Percentiles rank a stretch among this genome's conserved stretches.
These are phyloP conservation scores for Pichia manshurica DNA, from an alignment of 805 yeast species.

Conservation along the genomic window DNA sequence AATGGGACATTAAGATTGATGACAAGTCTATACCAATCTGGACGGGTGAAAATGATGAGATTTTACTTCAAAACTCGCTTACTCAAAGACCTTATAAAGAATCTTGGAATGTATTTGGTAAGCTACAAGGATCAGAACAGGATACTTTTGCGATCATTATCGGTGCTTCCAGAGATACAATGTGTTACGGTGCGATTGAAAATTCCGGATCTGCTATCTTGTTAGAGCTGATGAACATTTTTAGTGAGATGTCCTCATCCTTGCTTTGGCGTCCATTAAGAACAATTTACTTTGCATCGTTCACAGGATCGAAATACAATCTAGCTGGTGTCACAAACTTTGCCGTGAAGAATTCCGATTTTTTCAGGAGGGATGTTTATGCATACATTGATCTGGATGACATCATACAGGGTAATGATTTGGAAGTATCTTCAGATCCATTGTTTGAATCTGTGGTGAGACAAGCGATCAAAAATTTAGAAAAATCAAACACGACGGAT, in stretches of 20 bases:
- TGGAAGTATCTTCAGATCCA: constrained; percentile 55
- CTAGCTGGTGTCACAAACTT: constrained; percentile 82
- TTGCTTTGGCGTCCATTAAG: constrained; percentile 80
- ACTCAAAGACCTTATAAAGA: constrained; percentile 51
- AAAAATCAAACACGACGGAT: constrained; percentile 21
- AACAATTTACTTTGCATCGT: constrained; percentile 74
- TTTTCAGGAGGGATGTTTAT: constrained; percentile 54
- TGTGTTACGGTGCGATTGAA: constrained; percentile 63
- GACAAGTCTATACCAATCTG: constrained; percentile 33
- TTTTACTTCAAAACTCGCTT: constrained; percentile 34
- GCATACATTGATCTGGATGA: constrained; percentile 72
- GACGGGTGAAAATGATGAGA: constrained; percentile 35
- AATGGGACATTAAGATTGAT: constrained; percentile 31
- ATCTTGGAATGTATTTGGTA: constrained; percentile 74
- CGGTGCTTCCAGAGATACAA: constrained; percentile 78
- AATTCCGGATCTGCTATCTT: constrained; percentile 71
- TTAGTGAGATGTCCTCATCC: constrained; percentile 56
- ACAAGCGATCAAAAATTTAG: constrained; percentile 33
- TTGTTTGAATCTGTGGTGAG: constrained; percentile 45
- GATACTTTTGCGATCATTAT: constrained; percentile 63
- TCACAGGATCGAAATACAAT: constrained; percentile 77
- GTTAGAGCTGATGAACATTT: constrained; percentile 62
- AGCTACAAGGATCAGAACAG: constrained; percentile 77
- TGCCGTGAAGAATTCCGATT: constrained; percentile 50
- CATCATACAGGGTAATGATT: constrained; percentile 45